Evolutionary conservation across 306 rosid genomes (phyloP), one percentile per base, ranked within the genome.

Genomic region (Fragaria ananassa): DNA sequence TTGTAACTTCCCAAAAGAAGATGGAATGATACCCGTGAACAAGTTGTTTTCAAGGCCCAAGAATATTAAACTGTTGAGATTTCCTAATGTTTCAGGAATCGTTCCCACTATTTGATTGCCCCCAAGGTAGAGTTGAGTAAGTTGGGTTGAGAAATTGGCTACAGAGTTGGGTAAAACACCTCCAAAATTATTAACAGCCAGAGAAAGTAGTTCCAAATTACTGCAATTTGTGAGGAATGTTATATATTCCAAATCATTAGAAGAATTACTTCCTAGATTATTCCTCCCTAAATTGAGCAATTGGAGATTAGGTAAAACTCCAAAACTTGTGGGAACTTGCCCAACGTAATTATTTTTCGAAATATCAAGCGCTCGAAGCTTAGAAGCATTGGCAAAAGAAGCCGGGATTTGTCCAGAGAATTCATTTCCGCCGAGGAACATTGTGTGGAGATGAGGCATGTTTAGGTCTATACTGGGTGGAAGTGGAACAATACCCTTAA

Each of bases 321-420:
- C 79, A 2, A 84, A 10, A 58, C 18, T 0, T 5, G 8, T 65
- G 58, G 85, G 85, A 77, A 81, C 46, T 74, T 71, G 78, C 4
- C 91, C 86, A 42, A 42, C 0, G 11, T 1, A 42, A 8, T 9
- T 42, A 42, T 42, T 42, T 10, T 0, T 0, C 3, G 12, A 0
- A 41, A 42, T 0, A 9, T 42, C 46, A 42, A 42, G 46, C 46
- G 0, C 46, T 0, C 1, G 0, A 42, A 42, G 71, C 9, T 0
- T 11, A 17, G 89, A 76, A 51, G 87, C 83, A 80, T 88, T 84
- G 56, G 72, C 18, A 5, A 86, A 12, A 19, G 83, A 81, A 34
- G 83, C 7, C 27, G 83, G 92, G 50, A 88, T 76, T 41, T 45
- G n/a, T 8, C 87, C 83, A 0, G 77, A 74, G 67, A 88, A 51